Evolutionary conservation across 2,329 filamentous ascomycete species (phyloP), one percentile per base, ranked within the genome.

Genomic region (Cytospora mali): DNA sequence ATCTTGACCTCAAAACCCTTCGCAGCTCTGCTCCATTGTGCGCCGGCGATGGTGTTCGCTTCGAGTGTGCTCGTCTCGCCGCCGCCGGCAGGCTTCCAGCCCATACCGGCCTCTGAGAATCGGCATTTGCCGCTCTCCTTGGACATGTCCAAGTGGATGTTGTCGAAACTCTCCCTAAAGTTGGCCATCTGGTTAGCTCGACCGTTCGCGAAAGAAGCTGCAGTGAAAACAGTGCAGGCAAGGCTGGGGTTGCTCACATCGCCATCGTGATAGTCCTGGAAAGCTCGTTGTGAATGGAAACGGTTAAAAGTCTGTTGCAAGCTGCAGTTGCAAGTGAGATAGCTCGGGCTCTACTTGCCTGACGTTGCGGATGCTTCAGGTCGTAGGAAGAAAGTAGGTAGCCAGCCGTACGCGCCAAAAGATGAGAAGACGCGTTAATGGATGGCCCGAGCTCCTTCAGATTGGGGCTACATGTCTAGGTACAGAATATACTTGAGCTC

Each of bases 1-100:
- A 99, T 91, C 81, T 96, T 97, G 73, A 98, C 82, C 75, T 99
- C 95, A 76, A 91, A 96, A 56, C 95, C 96, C 74, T 91, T 93
- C 58, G 94, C 87, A 28, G 94, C 95, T 71, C 92, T 87, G 76
- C 93, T 97, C 95, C 95, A 99, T 77, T 97, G 93, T 64, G 93
- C 93, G 67, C 85, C 88, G 66, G 86, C 85, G 71, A 99, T 92
- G 74, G 96, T 92, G 76, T 84, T 88, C 74, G 89, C 87, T 75
- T 97, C 93, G 69, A 98, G 87, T 23, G 94, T 98, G 77, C 97
- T 97, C 65, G 93, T 94, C 68, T 97, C 92, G 75, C 92, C 91
- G 73, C 91, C 93, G 58, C 87, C 87, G 5, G 87, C 85, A 29
- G 94, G 92, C 78, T 96, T 97, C 96, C 96, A 99, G 61, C 94